Conservation (phyloP, 2,329 filamentous ascomycete genomes). For the Colletotrichum noveboracense region DNA sequence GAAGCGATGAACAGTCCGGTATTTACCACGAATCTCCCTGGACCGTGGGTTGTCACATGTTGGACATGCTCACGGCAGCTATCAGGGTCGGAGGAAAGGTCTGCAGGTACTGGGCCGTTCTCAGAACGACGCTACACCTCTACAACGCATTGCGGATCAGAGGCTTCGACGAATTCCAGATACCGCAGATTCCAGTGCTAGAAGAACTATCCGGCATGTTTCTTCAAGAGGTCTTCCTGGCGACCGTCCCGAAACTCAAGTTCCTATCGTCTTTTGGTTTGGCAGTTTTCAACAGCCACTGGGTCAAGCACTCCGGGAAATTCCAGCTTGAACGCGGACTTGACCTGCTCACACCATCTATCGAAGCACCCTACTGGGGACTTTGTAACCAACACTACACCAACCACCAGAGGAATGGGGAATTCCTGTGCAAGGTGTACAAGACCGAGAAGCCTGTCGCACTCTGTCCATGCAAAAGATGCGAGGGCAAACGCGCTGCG, state of each 20-base stretch:
- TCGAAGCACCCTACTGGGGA: background rate
- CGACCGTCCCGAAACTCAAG: background rate
- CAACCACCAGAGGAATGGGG: rapidly evolving
- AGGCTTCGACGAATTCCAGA: background rate
- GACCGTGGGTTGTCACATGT: background rate
- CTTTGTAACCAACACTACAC: background rate
- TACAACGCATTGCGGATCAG: background rate
- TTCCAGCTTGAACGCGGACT: background rate
- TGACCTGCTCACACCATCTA: background rate
- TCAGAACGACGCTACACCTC: background rate
- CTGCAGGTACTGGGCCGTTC: background rate
- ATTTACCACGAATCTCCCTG: background rate
- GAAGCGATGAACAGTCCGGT: rapidly evolving
- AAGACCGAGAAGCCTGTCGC: background rate
- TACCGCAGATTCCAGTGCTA: background rate
- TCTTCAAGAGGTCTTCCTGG: background rate
- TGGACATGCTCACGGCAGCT: background rate
- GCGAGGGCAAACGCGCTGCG: background rate
- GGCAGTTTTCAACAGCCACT: background rate
- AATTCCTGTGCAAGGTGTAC: background rate
- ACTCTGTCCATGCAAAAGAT: background rate
- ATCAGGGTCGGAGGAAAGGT: background rate
- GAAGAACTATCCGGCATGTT: background rate
- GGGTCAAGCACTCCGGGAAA: rapidly evolving
- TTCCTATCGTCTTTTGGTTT: background rate